Evolutionary conservation across 768 basidiomycete genomes (phyloP).

Genomic region (Kwoniella sp.): DNA sequence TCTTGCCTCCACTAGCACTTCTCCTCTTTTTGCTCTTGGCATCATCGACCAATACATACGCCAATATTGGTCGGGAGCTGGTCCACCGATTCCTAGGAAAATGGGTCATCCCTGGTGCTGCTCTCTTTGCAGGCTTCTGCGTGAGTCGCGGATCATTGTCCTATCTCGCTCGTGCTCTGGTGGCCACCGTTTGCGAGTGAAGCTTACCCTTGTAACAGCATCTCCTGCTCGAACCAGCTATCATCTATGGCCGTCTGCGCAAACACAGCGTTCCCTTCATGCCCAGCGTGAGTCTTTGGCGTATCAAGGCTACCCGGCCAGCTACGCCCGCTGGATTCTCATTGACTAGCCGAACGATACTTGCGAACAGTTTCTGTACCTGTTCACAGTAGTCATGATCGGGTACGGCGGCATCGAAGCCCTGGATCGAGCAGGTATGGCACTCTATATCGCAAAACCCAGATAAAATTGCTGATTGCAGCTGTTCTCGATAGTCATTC

Average conservation of each 20-base stretch:
- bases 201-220: too few species aligned
- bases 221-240: slow-evolving; percentile 7
- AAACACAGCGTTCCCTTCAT: slow-evolving; percentile 2
- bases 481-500: neutral
- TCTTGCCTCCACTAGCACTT: slow-evolving; percentile 2
- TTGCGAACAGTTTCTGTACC: slow-evolving; percentile 3
- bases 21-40: slow-evolving; percentile 6
- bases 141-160: slow-evolving; percentile 1
- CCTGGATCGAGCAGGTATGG: slow-evolving; percentile 9
- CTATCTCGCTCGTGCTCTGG: neutral
- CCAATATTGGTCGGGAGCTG: neutral
- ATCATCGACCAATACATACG: neutral
- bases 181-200: neutral
- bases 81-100: slow-evolving; percentile 4
- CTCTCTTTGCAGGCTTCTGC: neutral
- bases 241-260: neutral
- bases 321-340: too few species aligned
- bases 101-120: slow-evolving; percentile 8
- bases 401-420: slow-evolving; percentile 17
- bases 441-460: neutral
- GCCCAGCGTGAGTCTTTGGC: slow-evolving; percentile 13
- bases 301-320: too few species aligned
- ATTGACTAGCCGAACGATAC: too few species aligned
- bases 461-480: neutral
- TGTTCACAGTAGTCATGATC: slow-evolving; percentile 2